Base-by-base conservation (phyloP, 495 filamentous ascomycete species). In the Xylaria acuta region DNA sequence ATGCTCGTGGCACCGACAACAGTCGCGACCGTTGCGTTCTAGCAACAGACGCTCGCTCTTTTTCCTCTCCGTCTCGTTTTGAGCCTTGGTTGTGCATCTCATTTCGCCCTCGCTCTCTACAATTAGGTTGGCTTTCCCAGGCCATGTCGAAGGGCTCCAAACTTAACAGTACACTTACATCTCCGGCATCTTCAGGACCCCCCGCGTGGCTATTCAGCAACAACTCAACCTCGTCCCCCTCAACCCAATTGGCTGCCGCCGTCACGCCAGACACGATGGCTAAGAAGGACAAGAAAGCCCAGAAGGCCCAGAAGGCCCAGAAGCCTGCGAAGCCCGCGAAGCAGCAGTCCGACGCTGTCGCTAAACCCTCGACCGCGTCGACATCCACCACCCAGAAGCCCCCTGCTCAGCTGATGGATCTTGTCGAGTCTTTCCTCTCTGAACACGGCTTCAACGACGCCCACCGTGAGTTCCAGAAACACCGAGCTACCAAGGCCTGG, bases 401-500 rank as follows among this genome's bases (percentile, higher is more conserved):
- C 41, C 86, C 91, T 12, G 73, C 86, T 25, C 86, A 90, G 76
- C 80, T 94, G 20, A 77, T 93, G 72, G 86, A 88, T 51, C 83
- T 92, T n/a, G 85, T 94, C 73, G 87, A 88, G 40, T 81, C 83
- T 18, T 94, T 93, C 81, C 84, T 94, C 40, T 83, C 86, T 72
- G 87, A 91, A 51, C 87, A 91, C 78, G 88, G 89, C 40, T 93
- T 92, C 73, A 76, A 84, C 25, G 82, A 82, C 51, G 86, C 92
- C 36, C 88, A 86, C 69, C 79, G 84, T 70, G 83, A 88, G 3
- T 90, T 93, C 73, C 79, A 80, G 27, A 87, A 91, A 72, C 89
- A 93, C 72, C 82, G 85, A 41, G 77, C 76, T 59, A 82, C 79
- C 76, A 86, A 82, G 75, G 84, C 80, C 66, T 87, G 77, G 83